Base-by-base conservation (phyloP, 768 basidiomycete genomes). In the Coprinopsis strossmayeri region DNA sequence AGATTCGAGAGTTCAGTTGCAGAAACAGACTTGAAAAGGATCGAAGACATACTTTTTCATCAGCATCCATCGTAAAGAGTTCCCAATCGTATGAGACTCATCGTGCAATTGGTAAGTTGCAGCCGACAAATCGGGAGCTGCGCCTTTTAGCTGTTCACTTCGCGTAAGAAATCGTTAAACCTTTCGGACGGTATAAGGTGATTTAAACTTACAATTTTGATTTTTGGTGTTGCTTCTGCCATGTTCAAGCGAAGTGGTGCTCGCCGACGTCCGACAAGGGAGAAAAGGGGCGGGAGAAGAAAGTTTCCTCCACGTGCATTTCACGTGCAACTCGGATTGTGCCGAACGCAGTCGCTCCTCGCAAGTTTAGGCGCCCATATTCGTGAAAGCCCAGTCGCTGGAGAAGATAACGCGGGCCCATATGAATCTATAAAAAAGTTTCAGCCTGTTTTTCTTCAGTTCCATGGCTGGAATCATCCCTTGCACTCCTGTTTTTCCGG, bases 1-100 rank as follows among this genome's bases (percentile, higher is more conserved):
- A 23, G 45, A 34, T 30, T n/a, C 37, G 32, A 40, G 30, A 34
- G 34, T 10, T n/a, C n/a, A n/a, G n/a, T n/a, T n/a, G n/a, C n/a
- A n/a, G n/a, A n/a, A n/a, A n/a, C n/a, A n/a, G n/a, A n/a, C n/a
- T n/a, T n/a, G n/a, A n/a, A n/a, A n/a, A n/a, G n/a, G n/a, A n/a
- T n/a, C n/a, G n/a, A n/a, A n/a, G n/a, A n/a, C n/a, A 32, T 49
- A 98, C 96, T 99, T 95, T 72, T 97, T 96, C 95, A 98, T 98
- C 50, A 98, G 63, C 86, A 98, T 98, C 93, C 93, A 99, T 28
- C 95, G 70, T 32, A 98, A 73, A 0, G 91, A 78, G 57, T 99
- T 99, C 3, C 96, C 96, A 23, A 98, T 80, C 1, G 95, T 98
- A 66, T 99, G 95, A 1, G 91, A 85, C 69, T 99, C 96, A 60